Evolutionary conservation across 306 rosid genomes (phyloP).

Genomic region (Crotalaria pallida): DNA sequence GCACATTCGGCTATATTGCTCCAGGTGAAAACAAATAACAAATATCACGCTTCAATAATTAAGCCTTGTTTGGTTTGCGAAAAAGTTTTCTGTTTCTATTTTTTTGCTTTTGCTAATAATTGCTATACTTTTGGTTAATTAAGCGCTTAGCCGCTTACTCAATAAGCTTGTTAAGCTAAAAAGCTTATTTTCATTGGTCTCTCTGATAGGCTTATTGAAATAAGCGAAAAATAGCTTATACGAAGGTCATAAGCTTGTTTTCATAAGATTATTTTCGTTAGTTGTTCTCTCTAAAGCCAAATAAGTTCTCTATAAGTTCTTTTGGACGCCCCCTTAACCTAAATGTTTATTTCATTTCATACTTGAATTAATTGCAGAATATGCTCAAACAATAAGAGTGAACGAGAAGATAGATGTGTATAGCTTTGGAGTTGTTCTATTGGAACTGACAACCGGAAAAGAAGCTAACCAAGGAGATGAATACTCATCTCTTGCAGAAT

Average conservation of each 20-base stretch:
- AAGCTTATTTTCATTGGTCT: too few species aligned
- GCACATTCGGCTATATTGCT: slow-evolving; percentile 90
- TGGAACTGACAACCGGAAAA: slow-evolving; percentile 65
- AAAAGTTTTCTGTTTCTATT: background rate
- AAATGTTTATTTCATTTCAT: background rate
- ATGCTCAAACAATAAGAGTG: slow-evolving; percentile 49
- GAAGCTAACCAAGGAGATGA: slow-evolving; percentile 59
- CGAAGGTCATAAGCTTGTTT: too few species aligned
- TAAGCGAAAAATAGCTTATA: too few species aligned
- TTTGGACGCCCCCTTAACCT: background rate
- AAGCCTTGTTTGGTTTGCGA: too few species aligned
- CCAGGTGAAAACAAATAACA: slow-evolving; percentile 51
- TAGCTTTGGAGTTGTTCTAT: slow-evolving; percentile 70
- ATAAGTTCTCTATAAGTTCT: too few species aligned
- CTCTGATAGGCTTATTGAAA: too few species aligned
- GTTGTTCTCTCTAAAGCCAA: too few species aligned
- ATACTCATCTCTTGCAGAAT: slow-evolving; percentile 58
- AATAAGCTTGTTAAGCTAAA: too few species aligned
- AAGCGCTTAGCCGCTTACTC: too few species aligned
- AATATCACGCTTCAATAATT: background rate
- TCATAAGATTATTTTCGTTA: too few species aligned
- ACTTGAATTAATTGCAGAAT: slow-evolving; percentile 49
- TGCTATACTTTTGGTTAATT: too few species aligned
- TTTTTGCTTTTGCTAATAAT: too few species aligned
- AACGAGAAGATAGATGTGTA: slow-evolving; percentile 75